Percentiles rank a stretch among this genome's conserved stretches.
These are phyloP conservation scores for Aphanomyces euteiches DNA, from an alignment of 352 stramenopile genomes.

Conservation along the genomic window DNA sequence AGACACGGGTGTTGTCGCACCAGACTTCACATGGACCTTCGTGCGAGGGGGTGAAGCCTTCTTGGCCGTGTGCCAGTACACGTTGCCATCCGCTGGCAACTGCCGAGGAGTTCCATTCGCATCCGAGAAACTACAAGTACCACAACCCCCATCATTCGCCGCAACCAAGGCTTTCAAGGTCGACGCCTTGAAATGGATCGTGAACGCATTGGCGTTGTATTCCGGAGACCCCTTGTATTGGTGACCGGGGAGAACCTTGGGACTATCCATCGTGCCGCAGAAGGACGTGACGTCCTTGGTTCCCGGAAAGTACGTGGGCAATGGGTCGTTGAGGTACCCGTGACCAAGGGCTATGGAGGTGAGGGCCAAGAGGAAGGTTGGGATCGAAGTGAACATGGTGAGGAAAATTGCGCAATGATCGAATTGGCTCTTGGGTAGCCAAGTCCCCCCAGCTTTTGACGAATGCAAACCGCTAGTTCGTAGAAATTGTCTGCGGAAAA, in stretches of 20 bases:
- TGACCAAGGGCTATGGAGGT: background rate
- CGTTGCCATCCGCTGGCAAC: background rate
- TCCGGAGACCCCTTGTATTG: conserved; percentile 16
- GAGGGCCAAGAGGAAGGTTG: background rate
- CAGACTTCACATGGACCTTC: conserved; percentile 40
- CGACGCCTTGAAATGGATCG: conserved; percentile 8
- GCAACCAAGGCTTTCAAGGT: conserved; percentile 16
- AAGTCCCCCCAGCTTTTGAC: no score
- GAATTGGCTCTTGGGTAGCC: no score
- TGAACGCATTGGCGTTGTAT: conserved; percentile 15
- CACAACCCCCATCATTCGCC: background rate
- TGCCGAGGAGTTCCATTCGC: conserved; percentile 11
- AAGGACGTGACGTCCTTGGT: conserved; percentile 15
- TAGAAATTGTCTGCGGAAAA: no score
- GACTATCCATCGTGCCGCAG: conserved; percentile 10
- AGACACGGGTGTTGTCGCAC: conserved; percentile 37
- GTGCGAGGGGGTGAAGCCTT: conserved; percentile 40
- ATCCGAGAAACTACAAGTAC: conserved; percentile 3
- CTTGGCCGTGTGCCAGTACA: conserved; percentile 27
- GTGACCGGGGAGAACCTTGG: background rate
- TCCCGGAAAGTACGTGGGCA: background rate
- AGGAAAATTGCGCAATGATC: no score
- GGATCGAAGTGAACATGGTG: no score
- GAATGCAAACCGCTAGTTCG: no score
- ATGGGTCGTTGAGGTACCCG: conserved; percentile 7